A percentile compares a stretch with the other conserved stretches of the same genome.
phyloP scores from a whole-genome alignment of 441 rosid species.

The Bocquillonia castaneifolia region DNA sequence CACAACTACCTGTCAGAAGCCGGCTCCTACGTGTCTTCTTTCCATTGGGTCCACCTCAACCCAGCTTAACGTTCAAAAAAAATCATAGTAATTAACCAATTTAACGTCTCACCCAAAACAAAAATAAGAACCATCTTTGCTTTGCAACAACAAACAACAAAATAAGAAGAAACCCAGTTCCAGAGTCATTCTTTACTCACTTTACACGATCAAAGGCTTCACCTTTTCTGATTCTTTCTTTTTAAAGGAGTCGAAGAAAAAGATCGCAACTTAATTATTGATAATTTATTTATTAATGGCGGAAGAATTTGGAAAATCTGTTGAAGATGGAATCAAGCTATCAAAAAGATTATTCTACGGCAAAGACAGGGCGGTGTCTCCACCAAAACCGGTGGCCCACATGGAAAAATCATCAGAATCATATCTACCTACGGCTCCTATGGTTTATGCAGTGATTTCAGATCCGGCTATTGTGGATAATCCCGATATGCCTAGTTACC shows the following conservation, averaged over 20 bases:
- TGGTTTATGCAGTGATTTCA: slow-evolving; percentile 76
- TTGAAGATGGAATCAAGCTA: slow-evolving; percentile 79
- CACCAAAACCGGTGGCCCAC: slow-evolving; percentile 45
- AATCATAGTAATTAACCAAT: too few relatives aligned
- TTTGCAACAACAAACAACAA: not conserved
- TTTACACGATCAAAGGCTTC: not conserved
- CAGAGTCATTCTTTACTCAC: slow-evolving; percentile 5
- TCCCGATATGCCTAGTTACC: slow-evolving; percentile 93
- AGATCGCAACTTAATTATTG: too few relatives aligned
- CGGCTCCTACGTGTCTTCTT: not conserved
- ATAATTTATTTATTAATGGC: slow-evolving; percentile 35
- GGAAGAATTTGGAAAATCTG: slow-evolving; percentile 66
- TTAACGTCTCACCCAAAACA: not conserved
- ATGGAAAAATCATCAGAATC: slow-evolving; percentile 51
- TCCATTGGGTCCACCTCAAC: not conserved
- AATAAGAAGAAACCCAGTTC: slow-evolving; percentile 7
- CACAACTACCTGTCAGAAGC: not conserved
- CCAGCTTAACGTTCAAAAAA: not conserved
- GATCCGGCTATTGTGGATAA: slow-evolving; percentile 87
- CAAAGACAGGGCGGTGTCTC: slow-evolving; percentile 68
- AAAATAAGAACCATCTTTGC: not conserved
- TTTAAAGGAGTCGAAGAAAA: not conserved
- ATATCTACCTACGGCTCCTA: slow-evolving; percentile 66
- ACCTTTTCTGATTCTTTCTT: not conserved
- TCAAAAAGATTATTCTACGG: slow-evolving; percentile 79